These are phyloP conservation scores for Hypoxylon sp. DNA, from an alignment of 2,329 filamentous ascomycete species.

Conservation along the genomic window DNA sequence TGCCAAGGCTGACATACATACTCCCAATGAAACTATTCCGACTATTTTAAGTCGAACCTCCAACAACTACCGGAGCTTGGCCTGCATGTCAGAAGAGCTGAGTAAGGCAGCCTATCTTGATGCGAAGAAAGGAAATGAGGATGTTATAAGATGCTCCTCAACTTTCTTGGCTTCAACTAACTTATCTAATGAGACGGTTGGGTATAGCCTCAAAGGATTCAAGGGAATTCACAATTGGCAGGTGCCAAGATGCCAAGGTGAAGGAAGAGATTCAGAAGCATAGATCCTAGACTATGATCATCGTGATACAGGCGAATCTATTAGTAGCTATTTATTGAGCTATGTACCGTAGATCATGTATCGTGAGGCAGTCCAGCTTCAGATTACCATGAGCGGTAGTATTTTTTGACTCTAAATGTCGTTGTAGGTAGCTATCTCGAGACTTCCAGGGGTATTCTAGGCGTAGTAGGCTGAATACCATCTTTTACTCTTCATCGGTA, in stretches of 20 bases:
- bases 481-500: neutral
- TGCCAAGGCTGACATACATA: slow-evolving; percentile 19
- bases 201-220: slow-evolving; percentile 21
- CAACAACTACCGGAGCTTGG: neutral
- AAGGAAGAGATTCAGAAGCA: slow-evolving; percentile 8
- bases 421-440: neutral
- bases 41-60: slow-evolving; percentile 7
- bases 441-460: neutral
- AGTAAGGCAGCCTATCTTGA: neutral
- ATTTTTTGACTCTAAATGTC: neutral
- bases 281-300: neutral
- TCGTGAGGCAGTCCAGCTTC: neutral
- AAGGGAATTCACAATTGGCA: neutral
- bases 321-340: slow-evolving; percentile 2
- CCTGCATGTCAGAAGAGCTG: slow-evolving; percentile 1
- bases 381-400: neutral
- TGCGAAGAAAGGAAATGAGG: neutral
- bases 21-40: neutral
- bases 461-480: neutral
- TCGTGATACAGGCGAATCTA: neutral
- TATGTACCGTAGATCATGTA: neutral
- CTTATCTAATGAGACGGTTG: neutral
- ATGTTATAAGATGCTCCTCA: neutral
- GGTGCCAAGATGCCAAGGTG: slow-evolving; percentile 10
- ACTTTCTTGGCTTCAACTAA: slow-evolving; percentile 1